Evolutionary conservation across 1,284 basidiomycete genomes (phyloP).

Genomic region (Stygiomarasmius scandens): DNA sequence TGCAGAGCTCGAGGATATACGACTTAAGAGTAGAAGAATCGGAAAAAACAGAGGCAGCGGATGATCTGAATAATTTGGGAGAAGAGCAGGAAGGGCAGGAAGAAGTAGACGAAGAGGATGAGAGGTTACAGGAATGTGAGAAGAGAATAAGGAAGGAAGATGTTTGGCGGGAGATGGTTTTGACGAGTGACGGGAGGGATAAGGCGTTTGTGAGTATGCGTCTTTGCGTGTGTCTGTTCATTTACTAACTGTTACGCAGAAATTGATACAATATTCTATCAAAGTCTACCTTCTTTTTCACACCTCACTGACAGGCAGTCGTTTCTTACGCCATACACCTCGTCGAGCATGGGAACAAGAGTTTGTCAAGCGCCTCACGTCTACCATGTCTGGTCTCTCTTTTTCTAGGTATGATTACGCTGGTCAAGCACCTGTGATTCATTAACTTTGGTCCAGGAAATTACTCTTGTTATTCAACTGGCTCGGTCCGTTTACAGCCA

Average conservation of each 20-base stretch:
- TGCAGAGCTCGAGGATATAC: constrained; percentile 41
- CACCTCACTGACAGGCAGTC: constrained; percentile 46
- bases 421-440: constrained; percentile 4
- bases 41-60: constrained; percentile 33
- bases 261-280: constrained; percentile 82
- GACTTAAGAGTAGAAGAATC: constrained; percentile 45
- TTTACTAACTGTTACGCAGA: constrained; percentile 43
- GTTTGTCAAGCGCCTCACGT: constrained; percentile 58
- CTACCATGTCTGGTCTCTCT: constrained; percentile 67
- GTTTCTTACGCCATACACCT: constrained; percentile 45
- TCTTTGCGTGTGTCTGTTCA: constrained; percentile 1
- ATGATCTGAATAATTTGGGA: constrained; percentile 1
- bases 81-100: constrained; percentile 34
- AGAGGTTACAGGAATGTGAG: constrained; percentile 42
- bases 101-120: constrained; percentile 27
- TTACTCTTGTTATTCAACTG: constrained; percentile 81
- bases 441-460: constrained; percentile 63
- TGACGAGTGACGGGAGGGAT: constrained; percentile 75
- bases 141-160: constrained; percentile 57
- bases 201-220: constrained; percentile 70
- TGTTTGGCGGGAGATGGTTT: constrained; percentile 76
- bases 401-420: constrained; percentile 58
- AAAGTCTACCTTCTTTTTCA: constrained; percentile 75
- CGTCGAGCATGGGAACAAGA: constrained; percentile 56
- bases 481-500: constrained; percentile 69